Percentiles rank a stretch among this genome's conserved stretches.
phyloP scores from a whole-genome alignment of 2,329 filamentous ascomycete genomes.

The Fusarium illudens region DNA sequence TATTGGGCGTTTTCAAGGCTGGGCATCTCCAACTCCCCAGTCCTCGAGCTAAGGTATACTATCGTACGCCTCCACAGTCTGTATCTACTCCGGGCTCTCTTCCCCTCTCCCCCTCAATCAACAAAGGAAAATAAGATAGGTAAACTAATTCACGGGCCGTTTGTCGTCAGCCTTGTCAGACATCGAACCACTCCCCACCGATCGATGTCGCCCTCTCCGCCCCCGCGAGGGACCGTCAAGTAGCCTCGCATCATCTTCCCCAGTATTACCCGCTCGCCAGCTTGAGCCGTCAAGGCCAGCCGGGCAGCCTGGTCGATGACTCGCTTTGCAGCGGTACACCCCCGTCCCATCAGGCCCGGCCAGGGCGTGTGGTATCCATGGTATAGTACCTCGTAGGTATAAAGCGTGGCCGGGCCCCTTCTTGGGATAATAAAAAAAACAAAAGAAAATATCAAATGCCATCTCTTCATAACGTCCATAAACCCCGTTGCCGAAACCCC shows the following conservation, averaged over 20 bases:
- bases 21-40: slow-evolving; percentile 21
- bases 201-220: slow-evolving; percentile 26
- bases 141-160: slow-evolving; percentile 36
- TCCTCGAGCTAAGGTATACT: slow-evolving; percentile 17
- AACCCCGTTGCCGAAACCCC: slow-evolving; percentile 40
- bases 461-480: slow-evolving; percentile 45
- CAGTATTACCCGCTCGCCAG: slow-evolving; percentile 42
- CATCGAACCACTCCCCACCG: slow-evolving; percentile 43
- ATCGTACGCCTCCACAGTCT: slow-evolving; percentile 33
- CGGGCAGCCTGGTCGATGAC: slow-evolving; percentile 33
- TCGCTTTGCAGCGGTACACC: slow-evolving; percentile 35
- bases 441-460: slow-evolving; percentile 39
- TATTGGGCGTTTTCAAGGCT: slow-evolving; percentile 24
- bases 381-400: slow-evolving; percentile 12
- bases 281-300: slow-evolving; percentile 27
- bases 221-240: slow-evolving; percentile 33
- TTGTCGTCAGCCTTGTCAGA: slow-evolving; percentile 41
- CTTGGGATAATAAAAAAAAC: slow-evolving; percentile 14
- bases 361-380: not conserved
- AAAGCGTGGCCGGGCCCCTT: slow-evolving; percentile 13
- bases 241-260: slow-evolving; percentile 42
- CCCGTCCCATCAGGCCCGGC: slow-evolving; percentile 28
- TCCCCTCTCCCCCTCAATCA: slow-evolving; percentile 18
- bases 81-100: slow-evolving; percentile 37
- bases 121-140: slow-evolving; percentile 43